Base-by-base conservation (phyloP, 2,329 filamentous ascomycete genomes). In the Penicillium crustosum region DNA sequence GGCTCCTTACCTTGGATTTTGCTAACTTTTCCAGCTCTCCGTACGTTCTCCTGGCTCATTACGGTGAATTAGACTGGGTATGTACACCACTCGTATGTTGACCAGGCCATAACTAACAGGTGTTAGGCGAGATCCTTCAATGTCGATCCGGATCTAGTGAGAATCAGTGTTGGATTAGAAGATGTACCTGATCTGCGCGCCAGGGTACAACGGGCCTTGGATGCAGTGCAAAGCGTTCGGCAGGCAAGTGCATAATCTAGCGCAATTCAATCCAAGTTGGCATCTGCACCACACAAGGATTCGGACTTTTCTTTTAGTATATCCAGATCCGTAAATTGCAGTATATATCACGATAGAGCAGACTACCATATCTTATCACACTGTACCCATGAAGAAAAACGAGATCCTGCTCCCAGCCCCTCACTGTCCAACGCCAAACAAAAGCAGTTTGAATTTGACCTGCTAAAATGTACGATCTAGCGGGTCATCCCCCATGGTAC, bases 31-130 rank as follows among this genome's bases (percentile, higher is more conserved):
- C n/a, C 59, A 83, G 89, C 57, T 96, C 89, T 49, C 94, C 94
- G 0, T 99, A 96, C 73, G 91, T 94, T 23, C 79, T 99, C 35
- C 77, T 99, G 33, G 94, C 94, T 5, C 94, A 99, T 75, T 99
- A 94, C 69, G 81, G 84, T 45, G 94, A 99, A 79, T 75, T 97
- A 42, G 88, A 93, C n/a, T 99, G 94, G 94, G 82, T 84, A 76
- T 69, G 80, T 76, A 53, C 50, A 53, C 38, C 49, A 8, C n/a
- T 35, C 5, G 21, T 7, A n/a, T 50, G 35, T 43, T 50, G 25
- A 6, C 41, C 38, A 45, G 23, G 44, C 38, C 44, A 31, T 57
- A 38, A 55, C 62, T 68, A 59, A 67, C 56, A 49, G 53, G 3
- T 52, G 27, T n/a, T 50, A 84, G 82, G 91, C 90, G 43, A 86